phyloP scores from a whole-genome alignment of 441 rosid genomes.

The Syzygium malaccense region DNA sequence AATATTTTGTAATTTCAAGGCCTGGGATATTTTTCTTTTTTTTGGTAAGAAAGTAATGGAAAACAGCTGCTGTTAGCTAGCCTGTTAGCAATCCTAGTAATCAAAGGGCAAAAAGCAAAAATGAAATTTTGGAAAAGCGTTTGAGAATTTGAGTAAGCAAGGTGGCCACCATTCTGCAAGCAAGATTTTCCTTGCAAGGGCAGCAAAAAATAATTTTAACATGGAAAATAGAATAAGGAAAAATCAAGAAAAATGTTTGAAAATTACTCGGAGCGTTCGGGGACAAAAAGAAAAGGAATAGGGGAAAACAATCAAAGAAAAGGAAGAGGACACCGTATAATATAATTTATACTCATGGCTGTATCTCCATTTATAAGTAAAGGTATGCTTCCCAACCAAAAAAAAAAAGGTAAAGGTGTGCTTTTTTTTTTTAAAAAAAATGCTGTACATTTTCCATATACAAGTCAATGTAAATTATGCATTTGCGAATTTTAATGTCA shows the following conservation, averaged over 20 bases:
- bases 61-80: not conserved
- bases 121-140: not conserved
- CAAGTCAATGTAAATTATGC: not conserved
- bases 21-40: not conserved
- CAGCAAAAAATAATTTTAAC: not conserved
- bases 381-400: too few relatives aligned
- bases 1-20: not conserved
- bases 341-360: not conserved
- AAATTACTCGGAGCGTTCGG: not conserved
- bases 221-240: not conserved
- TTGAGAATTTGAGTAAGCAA: not conserved
- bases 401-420: too few relatives aligned
- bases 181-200: slow-evolving; percentile 31
- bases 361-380: not conserved
- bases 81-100: not conserved
- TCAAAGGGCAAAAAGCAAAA: not conserved
- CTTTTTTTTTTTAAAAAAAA: too few relatives aligned
- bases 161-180: slow-evolving; percentile 13
- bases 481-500: not conserved
- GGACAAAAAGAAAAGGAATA: not conserved
- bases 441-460: not conserved
- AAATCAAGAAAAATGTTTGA: not conserved
- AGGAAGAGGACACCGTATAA: not conserved
- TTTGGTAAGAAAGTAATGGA: not conserved
- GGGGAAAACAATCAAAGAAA: not conserved